These are phyloP conservation scores for Calcarisporium arbuscula DNA, from an alignment of 2,329 filamentous ascomycete species.

Conservation along the genomic window DNA sequence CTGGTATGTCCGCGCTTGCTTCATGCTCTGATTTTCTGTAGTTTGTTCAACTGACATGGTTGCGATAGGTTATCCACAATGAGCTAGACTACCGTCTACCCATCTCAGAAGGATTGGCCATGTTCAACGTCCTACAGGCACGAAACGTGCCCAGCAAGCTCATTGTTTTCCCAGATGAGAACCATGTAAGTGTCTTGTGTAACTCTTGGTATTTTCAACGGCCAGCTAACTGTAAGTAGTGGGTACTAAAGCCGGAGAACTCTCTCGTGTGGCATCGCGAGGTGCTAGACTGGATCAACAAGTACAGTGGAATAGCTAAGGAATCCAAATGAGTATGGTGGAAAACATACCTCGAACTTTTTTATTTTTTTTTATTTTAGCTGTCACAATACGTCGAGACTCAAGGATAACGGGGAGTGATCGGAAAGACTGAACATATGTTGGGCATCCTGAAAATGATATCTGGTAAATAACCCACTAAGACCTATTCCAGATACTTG, in stretches of 20 bases:
- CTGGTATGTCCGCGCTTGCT: slow-evolving; percentile 44
- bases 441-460: too few relatives aligned
- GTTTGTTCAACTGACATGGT: slow-evolving; percentile 9
- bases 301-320: slow-evolving; percentile 44
- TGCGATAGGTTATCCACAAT: slow-evolving; percentile 62
- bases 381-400: too few relatives aligned
- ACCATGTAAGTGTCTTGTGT: slow-evolving; percentile 39
- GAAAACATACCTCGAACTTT: too few relatives aligned
- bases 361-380: too few relatives aligned
- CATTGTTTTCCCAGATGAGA: slow-evolving; percentile 73
- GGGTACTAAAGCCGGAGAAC: slow-evolving; percentile 91
- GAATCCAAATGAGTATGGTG: too few relatives aligned
- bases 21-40: too few relatives aligned
- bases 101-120: slow-evolving; percentile 74
- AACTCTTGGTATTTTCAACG: too few relatives aligned
- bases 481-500: too few relatives aligned
- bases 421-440: too few relatives aligned
- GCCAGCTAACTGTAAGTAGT: slow-evolving; percentile 33
- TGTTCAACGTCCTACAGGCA: slow-evolving; percentile 80
- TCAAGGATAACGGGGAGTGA: too few relatives aligned
- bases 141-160: slow-evolving; percentile 70
- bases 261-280: slow-evolving; percentile 83
- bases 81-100: slow-evolving; percentile 85
- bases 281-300: slow-evolving; percentile 72
- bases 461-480: too few relatives aligned